Conservation (phyloP, 2,329 filamentous ascomycete species). For the Alternaria burnsii region DNA sequence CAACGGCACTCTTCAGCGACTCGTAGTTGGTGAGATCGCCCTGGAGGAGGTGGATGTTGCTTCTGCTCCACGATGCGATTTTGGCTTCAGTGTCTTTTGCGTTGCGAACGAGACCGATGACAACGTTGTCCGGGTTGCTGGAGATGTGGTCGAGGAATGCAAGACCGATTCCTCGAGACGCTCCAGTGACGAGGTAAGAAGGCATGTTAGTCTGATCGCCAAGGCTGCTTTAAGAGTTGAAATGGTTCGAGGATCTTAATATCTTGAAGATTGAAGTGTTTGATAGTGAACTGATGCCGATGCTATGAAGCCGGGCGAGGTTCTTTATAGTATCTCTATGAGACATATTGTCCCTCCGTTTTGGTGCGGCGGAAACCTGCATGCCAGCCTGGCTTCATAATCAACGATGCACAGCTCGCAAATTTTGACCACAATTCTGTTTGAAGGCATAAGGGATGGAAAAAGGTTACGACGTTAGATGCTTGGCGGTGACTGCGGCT, state of each 20-base stretch:
- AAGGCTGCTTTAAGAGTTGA: not conserved
- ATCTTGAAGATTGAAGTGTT: not conserved
- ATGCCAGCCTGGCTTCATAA: not conserved
- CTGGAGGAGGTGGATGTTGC: conserved; percentile 52
- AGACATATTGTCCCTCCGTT: not conserved
- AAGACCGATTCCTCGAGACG: conserved; percentile 45
- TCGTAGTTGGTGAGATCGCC: conserved; percentile 47
- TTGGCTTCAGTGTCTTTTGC: conserved; percentile 14
- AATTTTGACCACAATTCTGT: not conserved
- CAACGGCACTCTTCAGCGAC: conserved; percentile 43
- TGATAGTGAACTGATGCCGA: not conserved
- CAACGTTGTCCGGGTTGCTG: conserved; percentile 35
- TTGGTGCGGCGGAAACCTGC: not conserved
- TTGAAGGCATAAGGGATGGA: not conserved
- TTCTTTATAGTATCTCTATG: not conserved
- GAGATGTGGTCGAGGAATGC: conserved; percentile 28
- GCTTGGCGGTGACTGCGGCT: not conserved
- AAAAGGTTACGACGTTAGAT: not conserved
- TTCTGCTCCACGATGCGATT: conserved; percentile 8
- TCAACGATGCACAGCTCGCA: not conserved
- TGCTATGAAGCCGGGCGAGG: not conserved
- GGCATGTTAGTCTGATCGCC: conserved; percentile 30
- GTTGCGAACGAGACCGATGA: conserved; percentile 49
- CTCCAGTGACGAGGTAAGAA: conserved; percentile 45
- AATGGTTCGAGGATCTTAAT: not conserved